A percentile compares a stretch with the other conserved stretches of the same genome.
phyloP scores from a whole-genome alignment of 371 early-diverging fungal species.

The Mucor saturninus region DNA sequence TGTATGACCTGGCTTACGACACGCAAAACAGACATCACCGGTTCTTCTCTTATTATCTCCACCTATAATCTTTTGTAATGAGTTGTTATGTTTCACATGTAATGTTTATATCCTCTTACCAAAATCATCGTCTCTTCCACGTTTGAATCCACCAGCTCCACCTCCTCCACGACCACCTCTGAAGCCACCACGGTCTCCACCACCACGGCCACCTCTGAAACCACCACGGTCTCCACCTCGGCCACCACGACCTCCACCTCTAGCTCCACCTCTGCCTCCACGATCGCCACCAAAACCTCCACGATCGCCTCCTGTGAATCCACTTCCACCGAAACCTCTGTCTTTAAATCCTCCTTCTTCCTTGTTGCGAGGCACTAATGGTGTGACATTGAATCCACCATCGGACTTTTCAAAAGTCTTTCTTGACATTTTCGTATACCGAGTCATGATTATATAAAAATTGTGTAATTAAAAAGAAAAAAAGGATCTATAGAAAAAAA shows the following conservation, averaged over 20 bases:
- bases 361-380: constrained; percentile 52
- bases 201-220: constrained; percentile 9
- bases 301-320: constrained; percentile 1
- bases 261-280: constrained; percentile 5
- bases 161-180: constrained; percentile 11
- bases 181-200: constrained; percentile 9
- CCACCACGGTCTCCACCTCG: constrained; percentile 7
- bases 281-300: constrained; percentile 7
- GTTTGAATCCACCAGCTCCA: constrained; percentile 3
- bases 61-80: background rate
- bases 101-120: background rate
- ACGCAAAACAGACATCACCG: constrained; percentile 79
- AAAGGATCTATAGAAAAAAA: background rate
- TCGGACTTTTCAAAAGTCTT: constrained; percentile 64
- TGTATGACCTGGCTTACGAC: constrained; percentile 84
- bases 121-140: constrained; percentile 21
- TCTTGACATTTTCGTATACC: constrained; percentile 66
- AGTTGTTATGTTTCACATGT: background rate
- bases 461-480: background rate
- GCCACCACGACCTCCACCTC: background rate
- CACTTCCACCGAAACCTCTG: background rate
- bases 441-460: constrained; percentile 52
- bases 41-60: constrained; percentile 13
- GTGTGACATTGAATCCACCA: constrained; percentile 57
- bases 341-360: constrained; percentile 4